Conservation (phyloP, 768 basidiomycete species). For the Polyporus arcularius region DNA sequence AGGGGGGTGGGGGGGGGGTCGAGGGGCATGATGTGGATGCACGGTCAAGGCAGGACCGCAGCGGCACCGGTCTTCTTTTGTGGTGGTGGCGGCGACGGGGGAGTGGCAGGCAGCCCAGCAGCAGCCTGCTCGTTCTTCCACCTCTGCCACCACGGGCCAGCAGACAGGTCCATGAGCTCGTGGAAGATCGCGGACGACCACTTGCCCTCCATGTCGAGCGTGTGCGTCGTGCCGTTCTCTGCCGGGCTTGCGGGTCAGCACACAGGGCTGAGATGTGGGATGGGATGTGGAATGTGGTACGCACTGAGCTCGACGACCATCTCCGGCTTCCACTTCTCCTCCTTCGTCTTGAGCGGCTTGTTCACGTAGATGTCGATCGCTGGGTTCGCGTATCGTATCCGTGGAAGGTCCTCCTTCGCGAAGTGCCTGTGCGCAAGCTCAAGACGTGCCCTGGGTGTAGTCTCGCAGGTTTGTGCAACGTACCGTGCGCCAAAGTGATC, state of each 20-base stretch:
- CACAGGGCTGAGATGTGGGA: not conserved
- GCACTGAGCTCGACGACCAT: slow-evolving; percentile 65
- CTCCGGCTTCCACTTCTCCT: slow-evolving; percentile 61
- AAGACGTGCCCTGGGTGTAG: not conserved
- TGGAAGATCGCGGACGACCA: slow-evolving; percentile 67
- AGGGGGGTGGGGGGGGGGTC: not conserved
- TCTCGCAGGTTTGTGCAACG: slow-evolving; percentile 19
- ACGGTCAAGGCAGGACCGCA: slow-evolving; percentile 37
- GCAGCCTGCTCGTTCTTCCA: slow-evolving; percentile 51
- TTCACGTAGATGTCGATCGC: slow-evolving; percentile 59
- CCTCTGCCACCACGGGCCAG: slow-evolving; percentile 57
- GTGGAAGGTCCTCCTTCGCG: slow-evolving; percentile 73
- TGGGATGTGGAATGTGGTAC: slow-evolving; percentile 31
- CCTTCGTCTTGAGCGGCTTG: slow-evolving; percentile 50
- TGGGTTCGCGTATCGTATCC: slow-evolving; percentile 79
- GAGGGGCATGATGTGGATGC: not conserved
- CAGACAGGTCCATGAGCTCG: slow-evolving; percentile 71
- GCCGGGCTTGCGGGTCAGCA: not conserved
- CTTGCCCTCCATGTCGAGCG: slow-evolving; percentile 61
- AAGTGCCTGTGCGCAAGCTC: slow-evolving; percentile 57
- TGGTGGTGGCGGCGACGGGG: slow-evolving; percentile 14
- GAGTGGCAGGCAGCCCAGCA: slow-evolving; percentile 43
- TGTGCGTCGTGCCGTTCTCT: slow-evolving; percentile 54
- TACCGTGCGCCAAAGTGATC: slow-evolving; percentile 79
- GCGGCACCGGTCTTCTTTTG: slow-evolving; percentile 39